phyloP scores from a whole-genome alignment of 768 basidiomycete genomes.

The Russula brevipes region DNA sequence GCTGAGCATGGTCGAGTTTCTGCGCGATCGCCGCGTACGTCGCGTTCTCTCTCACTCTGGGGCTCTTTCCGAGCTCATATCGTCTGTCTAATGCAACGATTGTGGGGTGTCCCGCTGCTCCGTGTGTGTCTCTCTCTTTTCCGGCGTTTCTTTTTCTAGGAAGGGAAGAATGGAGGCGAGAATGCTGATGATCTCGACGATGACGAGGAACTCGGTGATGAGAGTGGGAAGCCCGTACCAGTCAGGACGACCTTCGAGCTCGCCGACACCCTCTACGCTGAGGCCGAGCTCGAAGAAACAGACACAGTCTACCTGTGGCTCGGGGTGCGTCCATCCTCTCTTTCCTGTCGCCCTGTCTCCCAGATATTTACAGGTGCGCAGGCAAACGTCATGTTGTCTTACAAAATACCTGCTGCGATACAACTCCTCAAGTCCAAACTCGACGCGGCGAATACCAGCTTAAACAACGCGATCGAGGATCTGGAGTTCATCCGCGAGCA shows the following conservation, averaged over 20 bases:
- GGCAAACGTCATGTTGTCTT: conserved; percentile 98
- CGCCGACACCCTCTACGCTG: conserved; percentile 91
- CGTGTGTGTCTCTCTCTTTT: too few relatives aligned
- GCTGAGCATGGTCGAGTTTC: conserved; percentile 78
- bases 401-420: conserved; percentile 76
- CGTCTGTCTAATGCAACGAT: too few relatives aligned
- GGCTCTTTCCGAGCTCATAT: too few relatives aligned
- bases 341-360: background rate
- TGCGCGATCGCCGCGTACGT: conserved; percentile 66
- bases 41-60: background rate
- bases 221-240: conserved; percentile 42
- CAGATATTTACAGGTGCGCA: conserved; percentile 31
- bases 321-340: conserved; percentile 54
- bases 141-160: conserved; percentile 36
- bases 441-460: conserved; percentile 55
- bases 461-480: conserved; percentile 75
- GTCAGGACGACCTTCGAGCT: conserved; percentile 88
- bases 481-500: conserved; percentile 92
- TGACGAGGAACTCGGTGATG: conserved; percentile 48
- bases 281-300: conserved; percentile 80
- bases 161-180: conserved; percentile 48
- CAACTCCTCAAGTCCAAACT: conserved; percentile 72
- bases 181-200: conserved; percentile 29
- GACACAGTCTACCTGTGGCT: conserved; percentile 95
- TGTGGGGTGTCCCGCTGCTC: too few relatives aligned